These are phyloP conservation scores for Dissoconium aciculare DNA, from an alignment of 2,329 filamentous ascomycete species.

Conservation along the genomic window DNA sequence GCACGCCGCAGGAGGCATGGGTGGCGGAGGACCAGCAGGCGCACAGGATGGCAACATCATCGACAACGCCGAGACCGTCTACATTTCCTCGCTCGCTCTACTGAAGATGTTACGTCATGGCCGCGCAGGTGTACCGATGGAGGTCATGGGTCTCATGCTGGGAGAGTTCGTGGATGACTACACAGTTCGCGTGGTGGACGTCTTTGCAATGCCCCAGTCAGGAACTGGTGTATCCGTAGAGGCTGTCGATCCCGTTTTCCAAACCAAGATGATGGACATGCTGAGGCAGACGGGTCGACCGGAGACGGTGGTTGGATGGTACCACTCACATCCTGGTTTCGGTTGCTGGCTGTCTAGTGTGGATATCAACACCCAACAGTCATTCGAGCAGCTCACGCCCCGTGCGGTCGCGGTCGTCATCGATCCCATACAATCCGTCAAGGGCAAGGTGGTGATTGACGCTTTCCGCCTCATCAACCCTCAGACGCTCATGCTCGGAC, in stretches of 20 bases:
- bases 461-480: conserved; percentile 98
- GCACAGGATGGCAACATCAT: conserved; percentile 82
- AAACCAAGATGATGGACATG: conserved; percentile 99
- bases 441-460: conserved; percentile 98
- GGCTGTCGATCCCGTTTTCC: conserved; percentile 94
- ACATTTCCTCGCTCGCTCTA: conserved; percentile 92
- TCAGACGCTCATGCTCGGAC: conserved; percentile 92
- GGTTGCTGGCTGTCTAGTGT: conserved; percentile 98
- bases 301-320: conserved; percentile 97
- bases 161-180: conserved; percentile 99
- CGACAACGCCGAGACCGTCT: conserved; percentile 98
- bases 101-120: conserved; percentile 98
- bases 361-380: conserved; percentile 99
- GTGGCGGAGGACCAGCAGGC: conserved; percentile 51
- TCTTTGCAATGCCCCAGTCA: conserved; percentile 98
- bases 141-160: conserved; percentile 98
- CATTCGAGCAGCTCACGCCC: conserved; percentile 96
- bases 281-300: conserved; percentile 88
- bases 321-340: conserved; percentile 97
- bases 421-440: conserved; percentile 97
- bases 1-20: conserved; percentile 51
- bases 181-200: conserved; percentile 93
- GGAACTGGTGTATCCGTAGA: conserved; percentile 97
- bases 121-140: conserved; percentile 95
- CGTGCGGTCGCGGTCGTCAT: conserved; percentile 95